These are phyloP conservation scores for Globisporangium paddicum DNA, from an alignment of 352 stramenopile species.

Conservation along the genomic window DNA sequence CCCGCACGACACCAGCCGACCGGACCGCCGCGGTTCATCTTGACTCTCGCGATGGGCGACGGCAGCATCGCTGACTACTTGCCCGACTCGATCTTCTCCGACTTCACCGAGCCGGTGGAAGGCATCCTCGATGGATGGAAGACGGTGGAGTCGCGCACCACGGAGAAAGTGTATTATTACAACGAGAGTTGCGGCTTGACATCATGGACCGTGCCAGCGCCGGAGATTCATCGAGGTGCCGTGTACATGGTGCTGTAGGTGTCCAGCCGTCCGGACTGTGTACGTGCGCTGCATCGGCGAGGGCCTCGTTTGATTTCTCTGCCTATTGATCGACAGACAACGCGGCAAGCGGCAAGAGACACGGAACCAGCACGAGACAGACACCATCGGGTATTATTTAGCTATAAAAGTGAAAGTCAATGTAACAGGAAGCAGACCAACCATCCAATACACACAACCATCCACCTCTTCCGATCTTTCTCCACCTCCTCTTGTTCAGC, in stretches of 20 bases:
- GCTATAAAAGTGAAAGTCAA: conserved; percentile 20
- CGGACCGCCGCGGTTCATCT: conserved; percentile 34
- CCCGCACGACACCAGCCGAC: conserved; percentile 5
- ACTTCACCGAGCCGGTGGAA: conserved; percentile 39
- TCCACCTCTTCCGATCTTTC: background rate
- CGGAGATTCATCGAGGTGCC: conserved; percentile 46
- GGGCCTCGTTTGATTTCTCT: background rate
- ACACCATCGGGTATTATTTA: conserved; percentile 20
- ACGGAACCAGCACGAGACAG: background rate
- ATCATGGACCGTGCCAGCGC: conserved; percentile 68
- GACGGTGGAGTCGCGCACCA: conserved; percentile 62
- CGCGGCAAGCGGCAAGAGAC: background rate
- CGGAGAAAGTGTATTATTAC: conserved; percentile 81
- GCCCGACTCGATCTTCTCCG: conserved; percentile 56
- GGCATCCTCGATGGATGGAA: conserved; percentile 46
- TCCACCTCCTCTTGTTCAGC: background rate
- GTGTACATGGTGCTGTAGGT: conserved; percentile 75
- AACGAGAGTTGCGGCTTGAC: conserved; percentile 71
- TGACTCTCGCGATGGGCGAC: conserved; percentile 59
- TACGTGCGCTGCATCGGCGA: background rate
- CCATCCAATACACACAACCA: conserved; percentile 9
- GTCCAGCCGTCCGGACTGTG: background rate
- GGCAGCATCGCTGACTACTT: conserved; percentile 67
- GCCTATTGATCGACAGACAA: background rate
- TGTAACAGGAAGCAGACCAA: conserved; percentile 13